These are phyloP conservation scores for Trifolium fragiferum DNA, from an alignment of 306 rosid species.

Conservation along the genomic window DNA sequence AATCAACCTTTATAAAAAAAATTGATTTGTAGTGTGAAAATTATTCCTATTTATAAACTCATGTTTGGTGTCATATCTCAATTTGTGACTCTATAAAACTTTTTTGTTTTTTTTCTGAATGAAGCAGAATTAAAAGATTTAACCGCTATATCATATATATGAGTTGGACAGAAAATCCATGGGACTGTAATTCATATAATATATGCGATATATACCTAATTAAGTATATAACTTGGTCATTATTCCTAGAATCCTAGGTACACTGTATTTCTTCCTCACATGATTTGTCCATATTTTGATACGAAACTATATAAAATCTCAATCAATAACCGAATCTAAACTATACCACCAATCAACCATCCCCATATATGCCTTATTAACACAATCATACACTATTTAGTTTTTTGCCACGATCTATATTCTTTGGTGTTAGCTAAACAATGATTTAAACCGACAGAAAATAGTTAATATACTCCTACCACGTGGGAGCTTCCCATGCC, in stretches of 20 bases:
- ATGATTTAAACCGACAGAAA: not conserved
- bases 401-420: constrained; percentile 1
- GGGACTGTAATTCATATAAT: not conserved
- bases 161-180: not conserved
- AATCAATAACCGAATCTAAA: constrained; percentile 25
- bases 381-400: not conserved
- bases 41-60: too few relatives aligned
- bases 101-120: too few relatives aligned
- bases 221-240: not conserved
- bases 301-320: constrained; percentile 1
- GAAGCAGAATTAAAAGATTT: not conserved
- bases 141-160: not conserved
- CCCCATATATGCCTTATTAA: not conserved
- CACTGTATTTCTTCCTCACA: not conserved
- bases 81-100: not conserved
- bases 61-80: not conserved
- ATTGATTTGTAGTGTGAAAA: too few relatives aligned
- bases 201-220: not conserved
- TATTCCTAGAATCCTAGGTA: constrained; percentile 23
- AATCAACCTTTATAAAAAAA: not conserved
- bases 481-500: constrained; percentile 32
- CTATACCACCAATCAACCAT: not conserved
- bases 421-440: constrained; percentile 12
- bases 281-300: not conserved
- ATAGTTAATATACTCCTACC: constrained; percentile 24